These are phyloP conservation scores for Mucor irregularis DNA, from an alignment of 371 early-diverging fungal genomes.

Conservation along the genomic window DNA sequence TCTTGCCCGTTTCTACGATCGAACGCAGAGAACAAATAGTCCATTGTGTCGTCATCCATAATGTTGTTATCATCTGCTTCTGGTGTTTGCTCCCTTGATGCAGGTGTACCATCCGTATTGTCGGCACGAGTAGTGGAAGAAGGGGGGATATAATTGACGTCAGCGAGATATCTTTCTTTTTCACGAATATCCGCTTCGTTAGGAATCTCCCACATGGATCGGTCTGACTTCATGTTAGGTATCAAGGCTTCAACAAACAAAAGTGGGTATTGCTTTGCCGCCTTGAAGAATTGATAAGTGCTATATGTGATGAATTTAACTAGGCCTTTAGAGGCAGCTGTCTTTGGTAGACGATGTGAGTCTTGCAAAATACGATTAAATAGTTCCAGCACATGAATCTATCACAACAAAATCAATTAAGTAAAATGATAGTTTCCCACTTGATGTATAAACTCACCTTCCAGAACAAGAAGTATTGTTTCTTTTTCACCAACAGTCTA, in stretches of 20 bases:
- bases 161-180: background rate
- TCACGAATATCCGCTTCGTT: background rate
- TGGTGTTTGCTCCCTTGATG: background rate
- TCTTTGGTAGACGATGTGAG: conserved; percentile 21
- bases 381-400: conserved; percentile 61
- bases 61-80: background rate
- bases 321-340: conserved; percentile 46
- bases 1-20: conserved; percentile 3
- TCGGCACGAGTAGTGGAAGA: background rate
- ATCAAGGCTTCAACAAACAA: conserved; percentile 57
- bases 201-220: conserved; percentile 7
- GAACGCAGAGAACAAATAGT: conserved; percentile 1
- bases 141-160: conserved; percentile 5
- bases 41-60: conserved; percentile 1
- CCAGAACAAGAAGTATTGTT: conserved; percentile 59
- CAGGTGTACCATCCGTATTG: background rate
- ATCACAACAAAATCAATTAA: background rate
- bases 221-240: conserved; percentile 12
- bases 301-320: conserved; percentile 53
- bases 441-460: conserved; percentile 31
- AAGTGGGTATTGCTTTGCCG: conserved; percentile 53
- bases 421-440: no score
- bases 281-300: conserved; percentile 58
- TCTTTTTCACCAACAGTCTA: conserved; percentile 66
- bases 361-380: conserved; percentile 61